Conservation (phyloP, 1,284 basidiomycete genomes). For the Rhodotorula sp. region DNA sequence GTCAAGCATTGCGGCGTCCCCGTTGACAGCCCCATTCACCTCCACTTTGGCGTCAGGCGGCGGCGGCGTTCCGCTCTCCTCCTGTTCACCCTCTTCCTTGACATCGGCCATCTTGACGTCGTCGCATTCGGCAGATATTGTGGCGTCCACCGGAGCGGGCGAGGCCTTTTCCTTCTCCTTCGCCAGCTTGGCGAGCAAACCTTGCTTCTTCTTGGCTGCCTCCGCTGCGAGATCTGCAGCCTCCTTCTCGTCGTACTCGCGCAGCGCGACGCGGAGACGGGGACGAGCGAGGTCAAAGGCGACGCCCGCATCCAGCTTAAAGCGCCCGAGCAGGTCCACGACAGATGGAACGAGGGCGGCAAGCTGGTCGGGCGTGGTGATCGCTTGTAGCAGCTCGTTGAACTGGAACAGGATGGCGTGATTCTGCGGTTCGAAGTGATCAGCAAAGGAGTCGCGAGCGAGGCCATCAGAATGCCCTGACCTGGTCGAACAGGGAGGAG, state of each 20-base stretch:
- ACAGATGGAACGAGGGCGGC: constrained; percentile 60
- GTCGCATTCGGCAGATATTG: constrained; percentile 48
- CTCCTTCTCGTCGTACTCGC: constrained; percentile 30
- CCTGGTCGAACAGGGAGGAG: constrained; percentile 79
- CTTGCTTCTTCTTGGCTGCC: constrained; percentile 18
- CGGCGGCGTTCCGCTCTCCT: constrained; percentile 19
- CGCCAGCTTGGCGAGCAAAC: constrained; percentile 54
- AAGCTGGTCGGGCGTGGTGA: constrained; percentile 50
- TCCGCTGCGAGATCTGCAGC: constrained; percentile 14
- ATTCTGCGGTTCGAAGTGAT: constrained; percentile 44
- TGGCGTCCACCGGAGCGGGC: constrained; percentile 41
- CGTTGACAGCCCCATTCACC: neutral
- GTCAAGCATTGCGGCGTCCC: neutral
- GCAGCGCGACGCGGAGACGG: constrained; percentile 63
- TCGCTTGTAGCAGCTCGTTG: constrained; percentile 52
- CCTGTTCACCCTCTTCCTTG: constrained; percentile 27
- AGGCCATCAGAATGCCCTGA: constrained; percentile 46
- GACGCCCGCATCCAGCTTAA: constrained; percentile 73
- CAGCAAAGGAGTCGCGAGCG: neutral
- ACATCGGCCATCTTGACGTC: constrained; percentile 29
- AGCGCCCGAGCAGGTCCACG: constrained; percentile 65
- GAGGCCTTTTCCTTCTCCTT: constrained; percentile 25
- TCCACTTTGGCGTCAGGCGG: neutral
- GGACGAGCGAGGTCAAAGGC: constrained; percentile 90
- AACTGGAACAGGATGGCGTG: constrained; percentile 58